Conservation (phyloP, 2,329 filamentous ascomycete species). For the Orbilia javanica region DNA sequence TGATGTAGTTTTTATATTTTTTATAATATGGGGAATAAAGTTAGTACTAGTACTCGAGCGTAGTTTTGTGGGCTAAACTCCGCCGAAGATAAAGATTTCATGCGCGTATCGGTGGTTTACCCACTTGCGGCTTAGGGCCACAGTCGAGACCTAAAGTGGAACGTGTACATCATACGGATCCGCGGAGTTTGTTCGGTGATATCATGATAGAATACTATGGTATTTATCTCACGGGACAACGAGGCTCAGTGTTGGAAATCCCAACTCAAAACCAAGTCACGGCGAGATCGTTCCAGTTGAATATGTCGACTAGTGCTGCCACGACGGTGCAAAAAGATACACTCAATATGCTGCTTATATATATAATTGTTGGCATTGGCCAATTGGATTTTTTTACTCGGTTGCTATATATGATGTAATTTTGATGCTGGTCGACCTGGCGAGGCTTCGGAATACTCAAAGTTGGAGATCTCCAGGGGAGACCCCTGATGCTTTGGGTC, state of each 20-base stretch:
- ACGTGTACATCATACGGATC: not conserved
- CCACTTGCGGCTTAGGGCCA: not conserved
- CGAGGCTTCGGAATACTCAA: not conserved
- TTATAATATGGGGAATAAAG: no score
- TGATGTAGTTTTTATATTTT: no score
- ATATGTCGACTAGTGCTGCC: not conserved
- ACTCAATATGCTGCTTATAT: not conserved
- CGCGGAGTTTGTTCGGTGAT: not conserved
- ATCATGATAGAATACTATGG: no score
- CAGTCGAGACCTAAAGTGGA: not conserved
- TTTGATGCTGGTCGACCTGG: not conserved
- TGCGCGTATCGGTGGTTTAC: not conserved
- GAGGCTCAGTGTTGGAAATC: not conserved
- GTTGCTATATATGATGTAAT: conserved; percentile 8
- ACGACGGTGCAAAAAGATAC: not conserved
- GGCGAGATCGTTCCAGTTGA: not conserved
- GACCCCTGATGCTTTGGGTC: not conserved
- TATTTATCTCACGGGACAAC: not conserved
- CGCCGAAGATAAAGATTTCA: not conserved
- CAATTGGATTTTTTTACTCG: no score
- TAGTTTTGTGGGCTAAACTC: not conserved
- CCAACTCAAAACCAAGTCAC: not conserved
- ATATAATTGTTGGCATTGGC: no score
- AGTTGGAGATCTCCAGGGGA: not conserved
- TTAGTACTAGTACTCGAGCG: no score